A percentile compares a stretch with the other conserved stretches of the same genome.
Evolutionary conservation across 768 basidiomycete species (phyloP).

Genomic region (Cantharellus anzutake): DNA sequence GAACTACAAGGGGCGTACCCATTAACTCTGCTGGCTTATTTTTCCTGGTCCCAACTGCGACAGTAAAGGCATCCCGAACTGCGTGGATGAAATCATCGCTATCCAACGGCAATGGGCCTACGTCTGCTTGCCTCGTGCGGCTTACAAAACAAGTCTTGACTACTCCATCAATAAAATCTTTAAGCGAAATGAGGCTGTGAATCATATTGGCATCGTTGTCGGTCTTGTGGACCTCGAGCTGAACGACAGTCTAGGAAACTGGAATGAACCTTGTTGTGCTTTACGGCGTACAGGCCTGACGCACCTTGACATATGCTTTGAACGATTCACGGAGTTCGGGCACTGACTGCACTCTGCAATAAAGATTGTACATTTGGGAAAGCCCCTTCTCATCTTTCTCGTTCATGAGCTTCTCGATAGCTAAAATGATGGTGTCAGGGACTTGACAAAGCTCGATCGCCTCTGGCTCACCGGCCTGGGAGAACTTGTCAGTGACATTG

Average conservation of each 20-base stretch:
- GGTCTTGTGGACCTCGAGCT: constrained; percentile 40
- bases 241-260: constrained; percentile 21
- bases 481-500: not conserved
- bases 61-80: constrained; percentile 47
- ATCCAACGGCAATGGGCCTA: constrained; percentile 1
- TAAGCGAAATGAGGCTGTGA: constrained; percentile 46
- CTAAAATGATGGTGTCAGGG: not conserved
- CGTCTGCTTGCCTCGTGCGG: not conserved
- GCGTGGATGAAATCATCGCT: constrained; percentile 40
- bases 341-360: constrained; percentile 35
- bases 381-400: constrained; percentile 23
- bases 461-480: too few relatives aligned
- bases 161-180: constrained; percentile 33
- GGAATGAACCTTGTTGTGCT: too few relatives aligned
- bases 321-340: constrained; percentile 41
- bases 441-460: too few relatives aligned
- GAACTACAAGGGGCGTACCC: constrained; percentile 7
- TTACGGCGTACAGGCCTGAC: constrained; percentile 4
- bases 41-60: constrained; percentile 47
- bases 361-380: constrained; percentile 37
- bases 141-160: constrained; percentile 34
- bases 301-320: constrained; percentile 39
- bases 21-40: constrained; percentile 86
- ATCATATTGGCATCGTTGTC: constrained; percentile 63
- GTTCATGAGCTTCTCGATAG: not conserved